Evolutionary conservation across 164 flowering plant species (phyloP), one percentile per base, ranked within the genome.

Genomic region (Chimonanthus praecox): DNA sequence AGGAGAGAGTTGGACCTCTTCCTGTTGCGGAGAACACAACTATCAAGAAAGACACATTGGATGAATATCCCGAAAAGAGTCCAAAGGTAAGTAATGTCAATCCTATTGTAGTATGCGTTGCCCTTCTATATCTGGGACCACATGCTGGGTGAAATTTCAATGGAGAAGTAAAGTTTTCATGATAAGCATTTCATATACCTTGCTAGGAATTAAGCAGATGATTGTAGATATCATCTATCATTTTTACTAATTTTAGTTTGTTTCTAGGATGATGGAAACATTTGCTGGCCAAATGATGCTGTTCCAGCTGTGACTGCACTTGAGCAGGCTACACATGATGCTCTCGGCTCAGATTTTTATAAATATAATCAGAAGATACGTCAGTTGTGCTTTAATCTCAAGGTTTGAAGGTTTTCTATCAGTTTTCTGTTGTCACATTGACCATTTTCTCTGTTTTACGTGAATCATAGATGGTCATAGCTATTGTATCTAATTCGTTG

Each of bases 341-440:
- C 90, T 70, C 78, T 88, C 71, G 81, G 84, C 48, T 70, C 79
- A 43, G 97, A 92, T 81, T 87, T 79, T 80, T 85, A 80, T 79
- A 95, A 93, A 82, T 95, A 93, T 77, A 92, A 89, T 79, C 92
- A 89, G 72, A 95, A 95, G 78, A 79, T 95, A 89, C 86, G 98
- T 71, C 88, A 86, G 72, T 68, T 95, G 79, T 54, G 65, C 18
- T 95, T 89, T 72, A 93, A 93, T 85, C 90, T 95, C 71, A 86
- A 86, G 98, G 99, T 95, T 62, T 10, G 11, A n/a, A 18, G 45
- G 45, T 16, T 66, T 6, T 58, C 16, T 44, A 21, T 44, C 3
- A 65, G 10, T 68, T 68, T 67, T 68, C 50, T 9, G 44, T 45
- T 44, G 3, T 45, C 45, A 15, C 10, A 5, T 5, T 66, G 47